These are phyloP conservation scores for Dryas octopetala DNA, from an alignment of 306 rosid species.

Conservation along the genomic window DNA sequence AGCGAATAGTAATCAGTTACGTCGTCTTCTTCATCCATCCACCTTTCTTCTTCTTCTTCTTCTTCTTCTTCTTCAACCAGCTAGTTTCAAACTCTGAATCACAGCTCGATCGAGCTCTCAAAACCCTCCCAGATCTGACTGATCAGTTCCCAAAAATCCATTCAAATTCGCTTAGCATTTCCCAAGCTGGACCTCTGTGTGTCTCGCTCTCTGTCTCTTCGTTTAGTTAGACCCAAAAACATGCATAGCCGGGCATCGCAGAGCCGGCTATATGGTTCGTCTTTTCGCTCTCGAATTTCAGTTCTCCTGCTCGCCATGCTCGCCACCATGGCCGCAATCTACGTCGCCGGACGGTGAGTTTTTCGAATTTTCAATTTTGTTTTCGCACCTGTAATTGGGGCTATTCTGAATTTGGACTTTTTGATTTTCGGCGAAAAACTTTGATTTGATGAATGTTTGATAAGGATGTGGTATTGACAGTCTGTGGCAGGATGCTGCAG, in stretches of 20 bases:
- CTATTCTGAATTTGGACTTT: neutral
- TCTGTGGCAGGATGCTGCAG: conserved; percentile 69
- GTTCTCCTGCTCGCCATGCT: conserved; percentile 47
- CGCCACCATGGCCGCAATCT: conserved; percentile 68
- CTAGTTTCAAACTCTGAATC: neutral
- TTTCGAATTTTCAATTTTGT: neutral
- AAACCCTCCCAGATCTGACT: neutral
- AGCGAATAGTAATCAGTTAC: neutral
- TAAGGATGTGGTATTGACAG: conserved; percentile 28
- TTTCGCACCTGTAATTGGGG: neutral
- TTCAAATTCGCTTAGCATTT: neutral
- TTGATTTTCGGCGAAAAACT: neutral
- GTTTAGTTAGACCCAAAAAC: neutral
- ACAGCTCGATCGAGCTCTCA: neutral
- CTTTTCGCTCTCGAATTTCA: conserved; percentile 53
- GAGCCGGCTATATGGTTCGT: conserved; percentile 51
- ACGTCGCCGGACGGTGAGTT: conserved; percentile 68
- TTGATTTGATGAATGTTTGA: conserved; percentile 6
- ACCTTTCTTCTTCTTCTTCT: neutral
- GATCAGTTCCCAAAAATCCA: neutral
- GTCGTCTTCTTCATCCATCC: conserved; percentile 7
- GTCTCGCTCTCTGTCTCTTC: neutral
- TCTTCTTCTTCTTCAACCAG: neutral
- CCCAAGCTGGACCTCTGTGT: neutral
- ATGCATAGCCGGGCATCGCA: conserved; percentile 64